A percentile compares a stretch with the other conserved stretches of the same genome.
Evolutionary conservation across 352 stramenopile genomes (phyloP).

Genomic region (Globisporangium rhizosaccharum): DNA sequence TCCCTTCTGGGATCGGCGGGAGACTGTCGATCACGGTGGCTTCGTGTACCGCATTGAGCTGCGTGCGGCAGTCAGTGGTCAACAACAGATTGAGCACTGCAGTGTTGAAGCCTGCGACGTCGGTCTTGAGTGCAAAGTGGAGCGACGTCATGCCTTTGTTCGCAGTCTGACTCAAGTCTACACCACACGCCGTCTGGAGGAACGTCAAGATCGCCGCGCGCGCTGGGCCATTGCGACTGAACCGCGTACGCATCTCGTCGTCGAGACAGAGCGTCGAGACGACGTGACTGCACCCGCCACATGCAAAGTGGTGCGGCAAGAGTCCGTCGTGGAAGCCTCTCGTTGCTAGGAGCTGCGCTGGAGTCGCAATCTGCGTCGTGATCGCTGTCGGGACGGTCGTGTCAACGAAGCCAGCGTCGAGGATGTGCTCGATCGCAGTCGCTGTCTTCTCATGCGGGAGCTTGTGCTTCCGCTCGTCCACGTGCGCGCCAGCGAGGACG

Average conservation of each 20-base stretch:
- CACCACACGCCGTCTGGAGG: slow-evolving; percentile 22
- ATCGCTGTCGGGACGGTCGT: slow-evolving; percentile 31
- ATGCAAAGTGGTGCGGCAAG: slow-evolving; percentile 60
- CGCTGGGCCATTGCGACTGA: slow-evolving; percentile 32
- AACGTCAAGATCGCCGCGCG: slow-evolving; percentile 35
- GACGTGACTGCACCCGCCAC: slow-evolving; percentile 41
- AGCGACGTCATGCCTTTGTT: slow-evolving; percentile 34
- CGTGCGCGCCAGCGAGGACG: slow-evolving; percentile 24
- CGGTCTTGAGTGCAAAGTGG: slow-evolving; percentile 48
- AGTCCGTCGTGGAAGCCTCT: slow-evolving; percentile 27
- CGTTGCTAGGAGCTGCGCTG: slow-evolving; percentile 26
- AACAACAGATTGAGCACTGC: slow-evolving; percentile 48
- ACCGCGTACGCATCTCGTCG: slow-evolving; percentile 34
- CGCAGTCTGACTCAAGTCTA: slow-evolving; percentile 28
- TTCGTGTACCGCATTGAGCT: slow-evolving; percentile 57
- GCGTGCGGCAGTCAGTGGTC: not conserved
- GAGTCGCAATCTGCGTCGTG: slow-evolving; percentile 24
- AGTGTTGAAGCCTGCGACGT: slow-evolving; percentile 38
- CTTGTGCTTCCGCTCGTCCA: slow-evolving; percentile 60
- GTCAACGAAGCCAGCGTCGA: slow-evolving; percentile 35
- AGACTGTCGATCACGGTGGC: slow-evolving; percentile 39
- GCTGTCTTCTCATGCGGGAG: slow-evolving; percentile 35
- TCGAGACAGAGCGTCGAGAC: slow-evolving; percentile 33
- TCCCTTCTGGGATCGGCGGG: slow-evolving; percentile 27
- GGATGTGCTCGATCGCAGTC: slow-evolving; percentile 48